These are phyloP conservation scores for Emergomyces africanus DNA, from an alignment of 2,329 filamentous ascomycete species.

Conservation along the genomic window DNA sequence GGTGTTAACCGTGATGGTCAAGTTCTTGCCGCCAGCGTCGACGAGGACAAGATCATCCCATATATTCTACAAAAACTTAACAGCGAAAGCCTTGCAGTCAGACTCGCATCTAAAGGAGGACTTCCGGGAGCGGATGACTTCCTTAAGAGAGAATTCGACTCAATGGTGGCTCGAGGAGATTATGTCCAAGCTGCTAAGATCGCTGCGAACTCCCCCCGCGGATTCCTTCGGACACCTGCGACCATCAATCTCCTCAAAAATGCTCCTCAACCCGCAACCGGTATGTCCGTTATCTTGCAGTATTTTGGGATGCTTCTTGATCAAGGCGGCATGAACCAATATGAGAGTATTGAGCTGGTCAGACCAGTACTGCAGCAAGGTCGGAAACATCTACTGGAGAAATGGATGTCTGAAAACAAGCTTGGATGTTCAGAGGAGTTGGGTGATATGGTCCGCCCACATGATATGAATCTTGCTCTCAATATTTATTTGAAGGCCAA, in stretches of 20 bases:
- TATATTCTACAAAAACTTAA: conserved; percentile 95
- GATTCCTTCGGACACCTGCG: conserved; percentile 85
- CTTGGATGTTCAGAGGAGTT: conserved; percentile 92
- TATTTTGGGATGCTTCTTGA: conserved; percentile 97
- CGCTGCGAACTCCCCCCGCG: conserved; percentile 88
- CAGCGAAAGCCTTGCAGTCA: conserved; percentile 86
- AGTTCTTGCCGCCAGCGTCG: conserved; percentile 84
- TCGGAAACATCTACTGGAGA: conserved; percentile 89
- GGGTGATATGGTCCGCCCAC: conserved; percentile 80
- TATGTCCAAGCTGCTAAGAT: conserved; percentile 88
- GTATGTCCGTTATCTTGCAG: conserved; percentile 88
- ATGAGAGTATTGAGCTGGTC: conserved; percentile 88
- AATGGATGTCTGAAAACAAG: conserved; percentile 96
- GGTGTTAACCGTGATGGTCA: conserved; percentile 97
- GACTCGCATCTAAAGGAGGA: conserved; percentile 86
- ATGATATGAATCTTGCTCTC: conserved; percentile 79
- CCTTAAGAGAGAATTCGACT: conserved; percentile 82
- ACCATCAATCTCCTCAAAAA: conserved; percentile 96
- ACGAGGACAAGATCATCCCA: conserved; percentile 80
- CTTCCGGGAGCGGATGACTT: conserved; percentile 89
- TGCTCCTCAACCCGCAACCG: conserved; percentile 55
- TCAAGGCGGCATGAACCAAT: conserved; percentile 82
- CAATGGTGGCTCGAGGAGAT: conserved; percentile 66
- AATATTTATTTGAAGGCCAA: conserved; percentile 85
- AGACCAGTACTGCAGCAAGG: conserved; percentile 87